Base-by-base conservation (phyloP, 140 eudicot genomes). In the Stevia rebaudiana region DNA sequence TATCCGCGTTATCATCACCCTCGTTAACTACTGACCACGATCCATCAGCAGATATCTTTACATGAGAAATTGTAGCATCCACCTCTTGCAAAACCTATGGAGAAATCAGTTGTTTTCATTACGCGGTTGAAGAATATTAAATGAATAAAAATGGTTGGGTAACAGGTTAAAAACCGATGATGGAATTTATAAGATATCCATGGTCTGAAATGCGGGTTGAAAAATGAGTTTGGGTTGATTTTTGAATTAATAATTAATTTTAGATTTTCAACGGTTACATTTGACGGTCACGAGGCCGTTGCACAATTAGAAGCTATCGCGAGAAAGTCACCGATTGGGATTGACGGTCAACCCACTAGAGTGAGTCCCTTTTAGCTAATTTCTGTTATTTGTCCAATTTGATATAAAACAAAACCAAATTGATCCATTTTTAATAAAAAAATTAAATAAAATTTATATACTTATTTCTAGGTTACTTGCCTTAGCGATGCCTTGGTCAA, bases 401-500 rank as follows among this genome's bases (percentile, higher is more conserved):
- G 63, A 57, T 13, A 57, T 30, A 57, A 33, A 33, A 2, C 16
- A 57, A 35, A 21, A 8, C 53, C 18, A 7, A 53, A 8, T 16
- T 8, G 10, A 25, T 48, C 17, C 69, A 9, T 21, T 40, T 47
- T 18, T 4, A 65, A 48, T 13, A 13, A 57, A 28, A 33, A 6
- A 8, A 9, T n/a, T n/a, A n/a, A 19, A 15, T 11, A 11, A 28
- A 13, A 8, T 10, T 47, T 25, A 19, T n/a, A 49, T 6, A 13
- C 5, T n/a, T 41, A 55, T 12, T 56, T 70, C 63, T 33, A 39
- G 13, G 31, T 59, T 52, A 77, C 91, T 84, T 84, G 77, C 98
- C 96, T 87, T 82, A 54, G 72, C 86, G 81, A 91, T 81, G 24
- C 59, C 77, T 61, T 71, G 82, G 63, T 91, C 98, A 72, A 91